Conservation (phyloP, 176 grass and related monocot genomes). For the Paspalum vaginatum region DNA sequence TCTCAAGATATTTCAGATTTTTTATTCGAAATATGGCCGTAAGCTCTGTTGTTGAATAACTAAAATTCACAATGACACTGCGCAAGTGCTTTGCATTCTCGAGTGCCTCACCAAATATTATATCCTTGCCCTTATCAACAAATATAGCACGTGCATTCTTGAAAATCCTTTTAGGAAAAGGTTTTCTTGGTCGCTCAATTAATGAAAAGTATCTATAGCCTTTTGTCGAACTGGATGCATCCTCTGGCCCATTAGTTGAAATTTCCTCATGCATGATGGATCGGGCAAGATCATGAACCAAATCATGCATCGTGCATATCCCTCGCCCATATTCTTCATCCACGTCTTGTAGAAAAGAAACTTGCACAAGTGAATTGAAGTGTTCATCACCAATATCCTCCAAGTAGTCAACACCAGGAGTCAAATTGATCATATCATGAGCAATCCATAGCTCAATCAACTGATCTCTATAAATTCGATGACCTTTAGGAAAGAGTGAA, state of each 20-base stretch:
- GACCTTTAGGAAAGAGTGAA: not conserved
- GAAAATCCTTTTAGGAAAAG: not conserved
- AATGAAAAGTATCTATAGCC: not conserved
- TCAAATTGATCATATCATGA: not conserved
- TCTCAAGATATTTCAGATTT: not conserved
- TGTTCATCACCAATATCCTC: not conserved
- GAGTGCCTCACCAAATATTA: no score
- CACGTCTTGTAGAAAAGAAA: not conserved
- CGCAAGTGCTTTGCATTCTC: not conserved
- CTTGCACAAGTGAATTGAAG: constrained; percentile 5
- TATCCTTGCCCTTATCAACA: no score
- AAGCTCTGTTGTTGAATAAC: not conserved
- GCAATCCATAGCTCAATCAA: not conserved
- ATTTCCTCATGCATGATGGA: not conserved
- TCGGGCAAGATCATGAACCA: not conserved
- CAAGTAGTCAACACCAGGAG: not conserved
- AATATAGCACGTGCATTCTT: not conserved
- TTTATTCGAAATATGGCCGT: not conserved
- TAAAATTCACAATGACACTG: not conserved
- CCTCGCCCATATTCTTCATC: not conserved
- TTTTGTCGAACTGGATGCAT: not conserved
- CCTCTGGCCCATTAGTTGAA: not conserved
- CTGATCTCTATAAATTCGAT: not conserved
- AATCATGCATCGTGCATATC: not conserved
- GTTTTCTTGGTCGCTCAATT: accelerated